phyloP scores from a whole-genome alignment of 2,329 filamentous ascomycete species.

The Colletotrichum spaethianum region DNA sequence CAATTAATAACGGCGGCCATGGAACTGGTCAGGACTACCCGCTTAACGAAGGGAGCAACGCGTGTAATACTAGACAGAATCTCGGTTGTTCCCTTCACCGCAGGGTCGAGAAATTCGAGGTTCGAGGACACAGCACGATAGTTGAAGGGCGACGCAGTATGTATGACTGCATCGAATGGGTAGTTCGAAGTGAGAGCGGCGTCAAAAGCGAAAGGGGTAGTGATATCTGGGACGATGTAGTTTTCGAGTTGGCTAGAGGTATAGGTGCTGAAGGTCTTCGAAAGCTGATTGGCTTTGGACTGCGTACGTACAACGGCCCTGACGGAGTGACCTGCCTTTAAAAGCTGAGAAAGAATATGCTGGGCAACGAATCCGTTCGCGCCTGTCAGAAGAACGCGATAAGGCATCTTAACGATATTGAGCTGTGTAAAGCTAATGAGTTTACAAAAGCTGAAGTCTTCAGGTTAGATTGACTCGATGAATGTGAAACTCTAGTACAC shows the following conservation, averaged over 20 bases:
- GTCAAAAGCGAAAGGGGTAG: conserved; percentile 51
- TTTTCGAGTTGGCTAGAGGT: background rate
- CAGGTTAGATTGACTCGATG: background rate
- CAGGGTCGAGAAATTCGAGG: conserved; percentile 66
- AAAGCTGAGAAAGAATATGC: background rate
- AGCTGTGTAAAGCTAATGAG: background rate
- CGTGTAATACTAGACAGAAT: conserved; percentile 63
- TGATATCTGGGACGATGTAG: conserved; percentile 51
- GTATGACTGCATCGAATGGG: conserved; percentile 81
- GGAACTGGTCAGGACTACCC: conserved; percentile 70
- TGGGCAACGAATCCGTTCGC: background rate
- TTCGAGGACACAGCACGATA: conserved; percentile 69
- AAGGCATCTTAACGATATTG: background rate
- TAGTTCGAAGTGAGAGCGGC: conserved; percentile 50
- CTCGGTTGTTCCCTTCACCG: conserved; percentile 65
- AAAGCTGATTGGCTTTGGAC: background rate
- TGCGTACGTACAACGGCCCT: background rate
- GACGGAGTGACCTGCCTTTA: background rate
- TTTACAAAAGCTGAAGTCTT: background rate
- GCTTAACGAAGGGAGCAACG: conserved; percentile 68
- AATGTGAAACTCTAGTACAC: background rate
- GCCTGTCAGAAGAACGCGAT: background rate
- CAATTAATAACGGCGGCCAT: conserved; percentile 1
- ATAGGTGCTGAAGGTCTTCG: background rate
- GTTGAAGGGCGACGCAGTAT: conserved; percentile 83